Percentiles rank a stretch among this genome's conserved stretches.
Conservation (phyloP, 139 green algal genomes). For the Tetraselmis striata region DNA sequence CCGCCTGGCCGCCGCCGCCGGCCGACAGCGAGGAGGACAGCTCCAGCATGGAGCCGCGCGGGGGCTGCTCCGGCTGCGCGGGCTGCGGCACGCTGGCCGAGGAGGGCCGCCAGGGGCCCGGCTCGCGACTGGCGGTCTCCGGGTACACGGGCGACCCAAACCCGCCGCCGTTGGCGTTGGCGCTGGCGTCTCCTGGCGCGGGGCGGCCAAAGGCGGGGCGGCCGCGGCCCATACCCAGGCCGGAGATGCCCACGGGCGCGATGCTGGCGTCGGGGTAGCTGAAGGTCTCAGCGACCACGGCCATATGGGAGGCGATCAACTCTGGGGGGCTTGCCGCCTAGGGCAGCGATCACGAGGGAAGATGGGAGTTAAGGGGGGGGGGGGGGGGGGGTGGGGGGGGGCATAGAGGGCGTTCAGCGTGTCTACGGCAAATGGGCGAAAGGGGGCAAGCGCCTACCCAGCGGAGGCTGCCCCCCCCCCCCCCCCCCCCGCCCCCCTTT, state of each 20-base stretch:
- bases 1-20: neutral
- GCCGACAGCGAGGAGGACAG: neutral
- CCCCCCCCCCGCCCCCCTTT: too few relatives aligned
- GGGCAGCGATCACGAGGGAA: too few relatives aligned
- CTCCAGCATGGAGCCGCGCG: neutral
- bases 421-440: too few relatives aligned
- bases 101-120: neutral
- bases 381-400: too few relatives aligned
- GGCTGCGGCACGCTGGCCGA: neutral
- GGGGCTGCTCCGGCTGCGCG: too few relatives aligned
- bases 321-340: too few relatives aligned
- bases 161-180: neutral
- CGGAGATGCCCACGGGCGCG: neutral
- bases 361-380: too few relatives aligned
- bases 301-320: neutral
- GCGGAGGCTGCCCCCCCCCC: too few relatives aligned
- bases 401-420: too few relatives aligned
- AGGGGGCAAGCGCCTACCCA: too few relatives aligned
- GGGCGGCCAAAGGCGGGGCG: neutral
- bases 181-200: too few relatives aligned
- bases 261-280: neutral
- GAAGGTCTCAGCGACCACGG: neutral
- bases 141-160: neutral
- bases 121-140: neutral
- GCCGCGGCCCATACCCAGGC: neutral